Evolutionary conservation across 805 yeast species (phyloP).

Genomic region (Saccharomyces kudriavzevii): DNA sequence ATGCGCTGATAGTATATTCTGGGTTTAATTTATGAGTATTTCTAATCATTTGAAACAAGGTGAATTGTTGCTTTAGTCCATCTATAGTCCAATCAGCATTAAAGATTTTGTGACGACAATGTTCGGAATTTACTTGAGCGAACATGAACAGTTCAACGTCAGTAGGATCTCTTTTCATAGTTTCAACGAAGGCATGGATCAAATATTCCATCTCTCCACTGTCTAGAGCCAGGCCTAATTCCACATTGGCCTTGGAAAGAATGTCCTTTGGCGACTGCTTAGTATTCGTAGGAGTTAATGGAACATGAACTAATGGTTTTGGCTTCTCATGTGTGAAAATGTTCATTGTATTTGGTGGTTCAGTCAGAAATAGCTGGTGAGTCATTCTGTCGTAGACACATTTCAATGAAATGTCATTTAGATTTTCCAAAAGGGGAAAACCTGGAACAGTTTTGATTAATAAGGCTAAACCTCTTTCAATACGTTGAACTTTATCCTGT

Average conservation of each 20-base stretch:
- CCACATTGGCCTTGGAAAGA: slow-evolving; percentile 67
- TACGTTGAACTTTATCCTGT: slow-evolving; percentile 58
- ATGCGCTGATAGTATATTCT: slow-evolving; percentile 81
- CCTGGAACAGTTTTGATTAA: slow-evolving; percentile 64
- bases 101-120: slow-evolving; percentile 97
- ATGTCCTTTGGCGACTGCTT: slow-evolving; percentile 38
- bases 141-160: slow-evolving; percentile 98
- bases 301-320: slow-evolving; percentile 72
- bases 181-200: slow-evolving; percentile 68
- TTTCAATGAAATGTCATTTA: slow-evolving; percentile 50
- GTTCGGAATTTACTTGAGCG: slow-evolving; percentile 98
- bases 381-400: slow-evolving; percentile 93
- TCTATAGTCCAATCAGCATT: slow-evolving; percentile 98
- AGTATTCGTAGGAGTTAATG: slow-evolving; percentile 30
- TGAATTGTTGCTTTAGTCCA: slow-evolving; percentile 59
- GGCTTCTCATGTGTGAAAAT: slow-evolving; percentile 74
- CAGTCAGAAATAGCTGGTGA: slow-evolving; percentile 52
- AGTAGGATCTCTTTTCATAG: slow-evolving; percentile 81
- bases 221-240: slow-evolving; percentile 90
- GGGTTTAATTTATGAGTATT: slow-evolving; percentile 81
- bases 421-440: slow-evolving; percentile 52
- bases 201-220: slow-evolving; percentile 87
- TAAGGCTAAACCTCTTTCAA: slow-evolving; percentile 84
- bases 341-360: slow-evolving; percentile 59
- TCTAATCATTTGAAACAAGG: slow-evolving; percentile 90